A percentile compares a stretch with the other conserved stretches of the same genome.
Evolutionary conservation across 805 yeast genomes (phyloP).

Genomic region (Schwanniomyces vanrijiae): DNA sequence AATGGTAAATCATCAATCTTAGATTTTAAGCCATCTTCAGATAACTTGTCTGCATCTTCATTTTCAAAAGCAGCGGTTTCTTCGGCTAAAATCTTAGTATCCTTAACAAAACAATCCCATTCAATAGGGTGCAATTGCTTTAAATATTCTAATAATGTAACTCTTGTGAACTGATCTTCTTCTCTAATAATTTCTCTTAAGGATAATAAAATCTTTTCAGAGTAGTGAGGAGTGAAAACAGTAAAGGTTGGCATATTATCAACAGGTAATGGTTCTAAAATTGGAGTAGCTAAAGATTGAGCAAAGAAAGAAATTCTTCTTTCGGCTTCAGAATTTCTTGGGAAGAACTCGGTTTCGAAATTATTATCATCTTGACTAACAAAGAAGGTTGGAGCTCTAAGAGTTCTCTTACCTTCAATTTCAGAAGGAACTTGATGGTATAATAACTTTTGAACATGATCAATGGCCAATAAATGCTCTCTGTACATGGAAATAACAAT

Average conservation of each 20-base stretch:
- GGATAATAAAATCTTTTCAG: conserved; percentile 76
- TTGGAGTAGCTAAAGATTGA: conserved; percentile 97
- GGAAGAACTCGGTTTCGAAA: conserved; percentile 96
- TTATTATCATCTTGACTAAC: conserved; percentile 96
- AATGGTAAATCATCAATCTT: conserved; percentile 44
- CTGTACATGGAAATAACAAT: conserved; percentile 99
- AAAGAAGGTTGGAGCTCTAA: conserved; percentile 98
- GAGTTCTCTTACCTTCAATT: conserved; percentile 95
- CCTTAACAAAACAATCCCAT: conserved; percentile 58
- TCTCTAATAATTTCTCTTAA: conserved; percentile 78
- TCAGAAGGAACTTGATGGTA: conserved; percentile 99
- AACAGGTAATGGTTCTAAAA: conserved; percentile 98
- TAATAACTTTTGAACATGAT: conserved; percentile 94
- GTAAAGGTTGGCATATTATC: conserved; percentile 99
- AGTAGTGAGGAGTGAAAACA: conserved; percentile 83
- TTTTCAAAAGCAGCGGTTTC: conserved; percentile 56
- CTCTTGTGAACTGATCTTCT: conserved; percentile 60
- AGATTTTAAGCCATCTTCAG: conserved; percentile 34
- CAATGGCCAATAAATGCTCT: conserved; percentile 96
- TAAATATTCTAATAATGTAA: conserved; percentile 55
- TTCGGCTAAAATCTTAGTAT: conserved; percentile 54
- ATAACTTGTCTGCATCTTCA: conserved; percentile 32
- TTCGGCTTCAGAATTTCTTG: conserved; percentile 96
- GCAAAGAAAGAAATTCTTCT: conserved; percentile 99
- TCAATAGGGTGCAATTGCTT: conserved; percentile 56